A percentile compares a stretch with the other conserved stretches of the same genome.
phyloP scores from a whole-genome alignment of 1,284 basidiomycete species.

The Chondrostereum purpureum region DNA sequence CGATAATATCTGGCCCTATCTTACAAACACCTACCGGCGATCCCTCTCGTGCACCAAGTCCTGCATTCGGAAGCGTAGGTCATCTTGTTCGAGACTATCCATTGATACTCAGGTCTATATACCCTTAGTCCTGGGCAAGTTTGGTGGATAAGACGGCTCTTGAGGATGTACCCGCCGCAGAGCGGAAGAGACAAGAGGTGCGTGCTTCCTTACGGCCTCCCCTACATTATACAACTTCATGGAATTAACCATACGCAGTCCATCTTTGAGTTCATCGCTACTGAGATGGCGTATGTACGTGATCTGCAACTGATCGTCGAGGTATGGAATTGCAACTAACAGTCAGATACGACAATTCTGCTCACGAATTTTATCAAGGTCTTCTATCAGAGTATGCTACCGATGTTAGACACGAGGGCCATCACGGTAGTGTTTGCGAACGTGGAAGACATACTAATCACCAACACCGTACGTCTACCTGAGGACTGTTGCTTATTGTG shows the following conservation, averaged over 20 bases:
- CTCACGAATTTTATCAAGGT: constrained; percentile 25
- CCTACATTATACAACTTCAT: constrained; percentile 1
- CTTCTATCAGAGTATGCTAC: constrained; percentile 79
- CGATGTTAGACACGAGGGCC: constrained; percentile 72
- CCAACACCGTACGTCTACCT: constrained; percentile 64
- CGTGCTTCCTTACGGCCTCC: neutral
- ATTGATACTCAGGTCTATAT: constrained; percentile 7
- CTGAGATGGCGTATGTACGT: constrained; percentile 82
- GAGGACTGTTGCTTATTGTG: constrained; percentile 14
- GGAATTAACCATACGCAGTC: constrained; percentile 32
- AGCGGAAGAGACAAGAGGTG: constrained; percentile 85
- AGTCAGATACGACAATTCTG: no score
- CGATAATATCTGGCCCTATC: constrained; percentile 56
- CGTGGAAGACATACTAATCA: constrained; percentile 84
- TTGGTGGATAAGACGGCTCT: constrained; percentile 79
- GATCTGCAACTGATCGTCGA: constrained; percentile 88
- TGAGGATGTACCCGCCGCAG: constrained; percentile 66
- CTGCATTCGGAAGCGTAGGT: constrained; percentile 66
- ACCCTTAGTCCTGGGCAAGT: constrained; percentile 85
- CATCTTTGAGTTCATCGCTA: constrained; percentile 89
- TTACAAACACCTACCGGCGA: constrained; percentile 27
- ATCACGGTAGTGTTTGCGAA: constrained; percentile 87
- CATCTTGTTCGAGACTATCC: constrained; percentile 1
- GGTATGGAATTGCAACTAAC: constrained; percentile 33
- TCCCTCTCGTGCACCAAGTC: constrained; percentile 35